Evolutionary conservation across 2,329 filamentous ascomycete species (phyloP).

Genomic region (Penicillium sp.): DNA sequence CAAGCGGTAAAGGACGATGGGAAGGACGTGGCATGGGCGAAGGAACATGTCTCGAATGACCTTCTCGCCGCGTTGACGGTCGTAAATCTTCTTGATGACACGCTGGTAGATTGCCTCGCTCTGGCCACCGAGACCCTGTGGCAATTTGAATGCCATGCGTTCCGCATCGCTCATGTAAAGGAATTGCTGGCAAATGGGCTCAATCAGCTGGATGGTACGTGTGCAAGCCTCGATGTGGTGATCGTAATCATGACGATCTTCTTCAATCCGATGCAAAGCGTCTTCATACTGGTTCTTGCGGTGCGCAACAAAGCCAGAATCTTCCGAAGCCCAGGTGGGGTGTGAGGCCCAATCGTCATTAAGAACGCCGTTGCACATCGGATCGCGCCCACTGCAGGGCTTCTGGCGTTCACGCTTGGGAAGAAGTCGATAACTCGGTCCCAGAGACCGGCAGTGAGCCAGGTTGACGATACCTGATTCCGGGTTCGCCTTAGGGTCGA

Average conservation of each 20-base stretch:
- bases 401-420: slow-evolving; percentile 89
- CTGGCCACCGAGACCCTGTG: slow-evolving; percentile 79
- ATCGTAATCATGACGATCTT: slow-evolving; percentile 97
- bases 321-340: slow-evolving; percentile 97
- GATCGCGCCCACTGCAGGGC: slow-evolving; percentile 88
- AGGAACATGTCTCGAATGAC: slow-evolving; percentile 85
- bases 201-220: slow-evolving; percentile 92
- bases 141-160: slow-evolving; percentile 72
- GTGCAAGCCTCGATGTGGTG: slow-evolving; percentile 95
- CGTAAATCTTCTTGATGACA: slow-evolving; percentile 96
- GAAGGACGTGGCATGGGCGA: slow-evolving; percentile 80
- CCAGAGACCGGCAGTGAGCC: slow-evolving; percentile 91
- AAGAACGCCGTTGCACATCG: slow-evolving; percentile 86
- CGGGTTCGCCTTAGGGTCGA: slow-evolving; percentile 73
- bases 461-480: slow-evolving; percentile 79
- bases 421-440: slow-evolving; percentile 89
- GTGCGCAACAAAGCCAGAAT: slow-evolving; percentile 95
- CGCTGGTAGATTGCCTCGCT: slow-evolving; percentile 97
- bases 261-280: slow-evolving; percentile 90
- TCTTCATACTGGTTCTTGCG: slow-evolving; percentile 96
- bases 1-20: slow-evolving; percentile 79
- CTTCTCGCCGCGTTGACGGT: slow-evolving; percentile 73
- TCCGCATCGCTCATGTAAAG: slow-evolving; percentile 73
- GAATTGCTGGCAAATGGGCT: slow-evolving; percentile 90
- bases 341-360: slow-evolving; percentile 99